These are phyloP conservation scores for Lasiodiplodia theobromae DNA, from an alignment of 2,329 filamentous ascomycete genomes.

Conservation along the genomic window DNA sequence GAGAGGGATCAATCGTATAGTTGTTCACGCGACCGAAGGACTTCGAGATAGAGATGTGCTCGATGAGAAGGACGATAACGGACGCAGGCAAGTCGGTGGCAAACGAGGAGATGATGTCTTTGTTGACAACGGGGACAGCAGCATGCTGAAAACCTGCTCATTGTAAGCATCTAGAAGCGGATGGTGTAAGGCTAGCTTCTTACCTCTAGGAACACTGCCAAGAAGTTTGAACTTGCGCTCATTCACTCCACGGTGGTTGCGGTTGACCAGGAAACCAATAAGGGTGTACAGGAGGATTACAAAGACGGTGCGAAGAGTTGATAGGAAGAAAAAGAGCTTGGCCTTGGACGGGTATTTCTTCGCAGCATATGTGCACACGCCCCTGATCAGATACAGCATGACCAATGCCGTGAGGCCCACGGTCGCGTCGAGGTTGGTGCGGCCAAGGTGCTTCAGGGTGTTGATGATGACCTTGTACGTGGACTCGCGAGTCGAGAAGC, in stretches of 20 bases:
- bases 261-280: slow-evolving; percentile 86
- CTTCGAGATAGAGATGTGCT: slow-evolving; percentile 97
- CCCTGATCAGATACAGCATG: slow-evolving; percentile 75
- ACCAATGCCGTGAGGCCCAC: slow-evolving; percentile 83
- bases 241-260: slow-evolving; percentile 55
- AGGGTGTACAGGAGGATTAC: slow-evolving; percentile 91
- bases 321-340: slow-evolving; percentile 87
- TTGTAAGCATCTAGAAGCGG: background rate
- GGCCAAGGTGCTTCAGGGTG: slow-evolving; percentile 74
- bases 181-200: background rate
- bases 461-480: slow-evolving; percentile 89
- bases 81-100: slow-evolving; percentile 78
- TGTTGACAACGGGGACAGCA: slow-evolving; percentile 72
- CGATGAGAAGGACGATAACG: slow-evolving; percentile 93
- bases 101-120: slow-evolving; percentile 71
- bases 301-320: slow-evolving; percentile 87
- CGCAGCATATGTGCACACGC: slow-evolving; percentile 67
- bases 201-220: slow-evolving; percentile 71
- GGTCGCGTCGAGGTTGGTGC: slow-evolving; percentile 77
- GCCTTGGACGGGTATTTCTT: slow-evolving; percentile 72
- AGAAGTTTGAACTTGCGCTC: slow-evolving; percentile 77
- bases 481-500: slow-evolving; percentile 75
- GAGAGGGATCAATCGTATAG: slow-evolving; percentile 93
- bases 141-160: slow-evolving; percentile 76
- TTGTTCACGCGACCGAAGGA: slow-evolving; percentile 96